Base-by-base conservation (phyloP, 345 rosid species). In the Firmiana major region DNA sequence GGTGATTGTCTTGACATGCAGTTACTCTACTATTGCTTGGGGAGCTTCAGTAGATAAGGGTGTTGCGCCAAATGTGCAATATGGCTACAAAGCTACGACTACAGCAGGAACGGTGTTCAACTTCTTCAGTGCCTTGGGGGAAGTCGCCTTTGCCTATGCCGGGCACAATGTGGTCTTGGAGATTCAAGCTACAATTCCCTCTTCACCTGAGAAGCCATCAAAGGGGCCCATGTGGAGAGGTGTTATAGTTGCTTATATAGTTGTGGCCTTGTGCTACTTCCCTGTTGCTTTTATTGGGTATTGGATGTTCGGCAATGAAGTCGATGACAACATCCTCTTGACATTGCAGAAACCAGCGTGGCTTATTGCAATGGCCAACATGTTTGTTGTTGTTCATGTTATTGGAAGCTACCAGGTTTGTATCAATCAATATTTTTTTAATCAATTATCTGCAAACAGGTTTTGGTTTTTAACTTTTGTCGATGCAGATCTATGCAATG, bases 1-100 rank as follows among this genome's bases (percentile, higher is more conserved):
- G 73, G 28, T 68, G 55, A 69, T 73, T 64, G 13, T 9, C 21
- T 63, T 72, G 13, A 40, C 42, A 31, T 73, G 15, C 80, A 91
- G 97, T 81, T 92, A 92, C 84, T 92, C 97, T 34, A 90, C 94
- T 2, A 90, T 92, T 42, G 94, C 94, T 12, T 92, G 97, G 94
- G 26, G 83, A 55, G 91, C 97, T 31, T 87, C 97, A 1, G 62
- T 76, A 9, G 19, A 74, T 51, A 89, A 88, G 75, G 94, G 94
- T 8, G 90, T 89, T 38, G 74, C 86, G 70, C 81, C 78, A 53
- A 72, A 88, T 75, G 91, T 90, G 48, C 79, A 88, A 2, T 90
- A 90, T 54, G 84, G 86, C n/a, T 88, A 86, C 82, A 78, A 31
- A 75, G 83, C 89, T 8, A 82, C 55, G 69, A 46, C 83, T 6